These are phyloP conservation scores for Dryas integrifolia DNA, from an alignment of 331 rosid species.

Conservation along the genomic window DNA sequence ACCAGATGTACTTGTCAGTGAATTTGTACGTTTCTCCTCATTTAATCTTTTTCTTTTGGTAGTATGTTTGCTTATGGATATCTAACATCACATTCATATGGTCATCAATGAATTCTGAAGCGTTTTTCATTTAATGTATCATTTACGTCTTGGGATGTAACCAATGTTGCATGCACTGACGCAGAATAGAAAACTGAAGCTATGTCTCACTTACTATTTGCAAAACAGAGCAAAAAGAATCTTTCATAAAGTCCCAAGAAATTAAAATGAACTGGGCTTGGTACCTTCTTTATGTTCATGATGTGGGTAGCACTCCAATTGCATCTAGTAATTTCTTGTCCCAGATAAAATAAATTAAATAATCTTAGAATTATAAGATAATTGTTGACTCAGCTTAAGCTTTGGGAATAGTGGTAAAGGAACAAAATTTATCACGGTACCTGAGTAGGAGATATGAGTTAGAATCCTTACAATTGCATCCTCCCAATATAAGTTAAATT, in stretches of 20 bases:
- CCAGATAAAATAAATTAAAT: neutral
- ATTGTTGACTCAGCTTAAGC: no score
- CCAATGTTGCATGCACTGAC: neutral
- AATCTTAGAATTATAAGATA: neutral
- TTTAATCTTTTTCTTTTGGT: slow-evolving; percentile 9
- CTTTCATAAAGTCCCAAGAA: neutral
- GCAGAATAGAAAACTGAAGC: neutral
- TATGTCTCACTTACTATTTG: neutral
- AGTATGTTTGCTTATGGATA: neutral
- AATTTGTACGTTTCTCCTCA: slow-evolving; percentile 58
- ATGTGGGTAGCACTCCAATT: neutral
- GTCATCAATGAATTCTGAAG: neutral
- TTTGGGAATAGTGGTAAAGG: no score
- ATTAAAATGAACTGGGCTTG: neutral
- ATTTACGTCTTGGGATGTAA: neutral
- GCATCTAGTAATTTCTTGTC: neutral
- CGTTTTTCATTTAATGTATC: neutral
- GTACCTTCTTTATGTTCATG: neutral
- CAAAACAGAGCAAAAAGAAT: neutral
- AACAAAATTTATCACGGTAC: no score
- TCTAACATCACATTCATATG: neutral
- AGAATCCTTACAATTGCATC: no score
- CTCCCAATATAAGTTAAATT: no score
- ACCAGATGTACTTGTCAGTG: slow-evolving; percentile 86
- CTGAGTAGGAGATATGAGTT: no score